These are phyloP conservation scores for Fusarium pilosicola DNA, from an alignment of 2,329 filamentous ascomycete species.

Conservation along the genomic window DNA sequence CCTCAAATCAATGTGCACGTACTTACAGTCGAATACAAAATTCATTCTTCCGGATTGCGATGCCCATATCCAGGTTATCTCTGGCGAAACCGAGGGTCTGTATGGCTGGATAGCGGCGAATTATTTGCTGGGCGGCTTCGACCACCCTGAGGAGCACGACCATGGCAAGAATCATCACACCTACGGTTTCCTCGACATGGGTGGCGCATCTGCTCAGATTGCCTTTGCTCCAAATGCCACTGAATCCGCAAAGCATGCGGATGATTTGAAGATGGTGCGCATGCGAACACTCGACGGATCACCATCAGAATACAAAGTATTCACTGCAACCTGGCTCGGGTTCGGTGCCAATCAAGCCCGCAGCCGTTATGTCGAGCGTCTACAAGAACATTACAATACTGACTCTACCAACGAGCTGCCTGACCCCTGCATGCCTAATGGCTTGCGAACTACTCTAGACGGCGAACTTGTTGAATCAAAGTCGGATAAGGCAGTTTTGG, in stretches of 20 bases:
- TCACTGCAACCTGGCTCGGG: constrained; percentile 95
- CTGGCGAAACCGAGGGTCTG: constrained; percentile 92
- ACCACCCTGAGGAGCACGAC: constrained; percentile 75
- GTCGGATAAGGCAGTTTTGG: constrained; percentile 62
- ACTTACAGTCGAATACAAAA: constrained; percentile 77
- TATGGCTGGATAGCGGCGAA: constrained; percentile 99
- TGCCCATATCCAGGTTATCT: constrained; percentile 91
- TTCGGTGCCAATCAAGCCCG: constrained; percentile 97
- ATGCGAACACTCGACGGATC: constrained; percentile 85
- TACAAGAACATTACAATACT: constrained; percentile 73
- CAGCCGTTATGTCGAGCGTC: constrained; percentile 79
- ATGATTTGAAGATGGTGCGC: constrained; percentile 87
- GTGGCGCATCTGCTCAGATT: constrained; percentile 95
- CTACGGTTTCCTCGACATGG: constrained; percentile 98
- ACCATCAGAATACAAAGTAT: constrained; percentile 84
- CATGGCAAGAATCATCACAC: constrained; percentile 92
- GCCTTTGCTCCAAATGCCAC: constrained; percentile 95
- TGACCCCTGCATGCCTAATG: constrained; percentile 89
- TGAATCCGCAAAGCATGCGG: constrained; percentile 86
- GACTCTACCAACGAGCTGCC: constrained; percentile 72
- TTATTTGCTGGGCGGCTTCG: constrained; percentile 91
- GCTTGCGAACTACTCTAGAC: constrained; percentile 77
- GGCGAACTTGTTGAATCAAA: constrained; percentile 64
- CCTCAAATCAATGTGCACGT: constrained; percentile 82
- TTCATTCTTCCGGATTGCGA: constrained; percentile 92